phyloP scores from a whole-genome alignment of 805 yeast genomes.

The Teunomyces aglyptinius region DNA sequence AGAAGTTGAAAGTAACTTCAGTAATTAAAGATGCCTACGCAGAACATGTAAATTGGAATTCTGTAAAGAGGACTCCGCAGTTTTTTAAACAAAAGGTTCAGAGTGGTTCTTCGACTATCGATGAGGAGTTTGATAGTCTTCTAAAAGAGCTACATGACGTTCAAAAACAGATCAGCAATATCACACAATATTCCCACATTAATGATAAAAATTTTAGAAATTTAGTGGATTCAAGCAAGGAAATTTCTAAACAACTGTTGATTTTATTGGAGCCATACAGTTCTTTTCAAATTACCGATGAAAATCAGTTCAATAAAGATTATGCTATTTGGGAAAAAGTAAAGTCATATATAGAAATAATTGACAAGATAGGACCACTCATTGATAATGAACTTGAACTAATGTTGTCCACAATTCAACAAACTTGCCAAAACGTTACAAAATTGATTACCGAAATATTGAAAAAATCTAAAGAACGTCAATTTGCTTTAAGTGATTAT shows the following conservation, averaged over 20 bases:
- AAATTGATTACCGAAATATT: constrained; percentile 18
- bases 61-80: constrained; percentile 18
- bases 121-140: constrained; percentile 25
- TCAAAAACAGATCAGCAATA: constrained; percentile 15
- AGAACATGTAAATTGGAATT: constrained; percentile 20
- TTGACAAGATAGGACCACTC: constrained; percentile 12
- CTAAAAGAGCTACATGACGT: constrained; percentile 17
- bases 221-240: constrained; percentile 9
- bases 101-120: constrained; percentile 18
- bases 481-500: constrained; percentile 35
- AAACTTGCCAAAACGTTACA: constrained; percentile 15
- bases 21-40: not conserved
- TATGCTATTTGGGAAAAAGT: constrained; percentile 8
- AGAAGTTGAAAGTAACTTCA: not conserved
- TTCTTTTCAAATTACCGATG: constrained; percentile 4
- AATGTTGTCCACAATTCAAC: constrained; percentile 9
- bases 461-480: constrained; percentile 26
- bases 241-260: constrained; percentile 16
- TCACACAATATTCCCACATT: constrained; percentile 14
- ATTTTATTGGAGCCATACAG: constrained; percentile 22
- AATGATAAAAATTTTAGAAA: constrained; percentile 8
- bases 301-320: constrained; percentile 5
- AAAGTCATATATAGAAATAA: constrained; percentile 3
- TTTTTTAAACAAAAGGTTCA: constrained; percentile 6
- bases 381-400: constrained; percentile 13